Percentiles rank a stretch among this genome's conserved stretches.
These are phyloP conservation scores for Nakazawaea holstii DNA, from an alignment of 805 yeast genomes.

Conservation along the genomic window DNA sequence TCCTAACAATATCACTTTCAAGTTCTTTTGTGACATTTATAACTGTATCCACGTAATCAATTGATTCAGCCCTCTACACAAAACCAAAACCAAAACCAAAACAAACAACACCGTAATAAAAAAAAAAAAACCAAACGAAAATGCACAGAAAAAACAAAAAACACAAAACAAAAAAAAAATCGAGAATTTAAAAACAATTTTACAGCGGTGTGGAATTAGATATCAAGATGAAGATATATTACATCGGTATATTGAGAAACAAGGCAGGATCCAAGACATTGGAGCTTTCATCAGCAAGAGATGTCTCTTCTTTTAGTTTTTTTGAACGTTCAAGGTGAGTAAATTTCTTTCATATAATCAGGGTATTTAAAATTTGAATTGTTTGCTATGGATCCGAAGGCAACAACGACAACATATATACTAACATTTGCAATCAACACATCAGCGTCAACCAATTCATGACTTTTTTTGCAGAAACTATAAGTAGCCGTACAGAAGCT, in stretches of 20 bases:
- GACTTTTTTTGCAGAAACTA: conserved; percentile 91
- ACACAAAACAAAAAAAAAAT: background rate
- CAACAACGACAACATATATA: background rate
- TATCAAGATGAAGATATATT: conserved; percentile 74
- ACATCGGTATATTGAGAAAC: conserved; percentile 79
- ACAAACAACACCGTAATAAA: too few relatives aligned
- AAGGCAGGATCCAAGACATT: conserved; percentile 53
- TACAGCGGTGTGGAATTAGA: too few relatives aligned
- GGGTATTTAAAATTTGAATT: background rate
- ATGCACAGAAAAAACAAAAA: background rate
- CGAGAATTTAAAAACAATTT: too few relatives aligned
- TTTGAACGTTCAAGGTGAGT: conserved; percentile 64
- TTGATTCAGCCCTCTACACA: too few relatives aligned
- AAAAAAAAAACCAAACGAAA: background rate
- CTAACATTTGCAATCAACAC: background rate
- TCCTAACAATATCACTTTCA: conserved; percentile 51
- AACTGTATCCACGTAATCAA: background rate
- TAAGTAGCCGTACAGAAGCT: conserved; percentile 77
- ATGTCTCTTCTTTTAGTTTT: conserved; percentile 80
- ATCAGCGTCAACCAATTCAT: conserved; percentile 82
- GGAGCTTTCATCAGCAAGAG: conserved; percentile 76
- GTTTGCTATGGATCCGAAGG: too few relatives aligned
- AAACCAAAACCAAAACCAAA: too few relatives aligned
- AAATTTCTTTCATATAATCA: background rate
- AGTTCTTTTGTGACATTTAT: background rate